A percentile compares a stretch with the other conserved stretches of the same genome.
These are phyloP conservation scores for Cafeteria roenbergensis DNA, from an alignment of 108 stramenopile species.

Conservation along the genomic window DNA sequence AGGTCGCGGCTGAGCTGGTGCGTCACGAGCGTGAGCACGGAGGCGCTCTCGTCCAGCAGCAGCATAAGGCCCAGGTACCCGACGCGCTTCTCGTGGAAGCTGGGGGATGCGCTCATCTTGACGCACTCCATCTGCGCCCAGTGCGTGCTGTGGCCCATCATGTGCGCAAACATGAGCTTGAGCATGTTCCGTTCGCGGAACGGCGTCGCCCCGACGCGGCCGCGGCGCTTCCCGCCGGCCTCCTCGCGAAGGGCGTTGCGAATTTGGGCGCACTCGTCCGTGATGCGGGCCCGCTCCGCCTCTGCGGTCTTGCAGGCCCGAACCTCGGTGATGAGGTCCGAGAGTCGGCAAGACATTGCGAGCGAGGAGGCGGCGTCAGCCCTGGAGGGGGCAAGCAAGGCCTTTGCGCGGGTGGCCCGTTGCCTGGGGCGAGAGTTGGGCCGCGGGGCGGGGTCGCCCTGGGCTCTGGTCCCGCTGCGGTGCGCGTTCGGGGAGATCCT, in stretches of 20 bases:
- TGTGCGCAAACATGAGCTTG: slow-evolving; percentile 97
- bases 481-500: too few species aligned
- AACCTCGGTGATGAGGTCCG: slow-evolving; percentile 96
- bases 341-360: too few species aligned
- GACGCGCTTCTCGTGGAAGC: slow-evolving; percentile 92
- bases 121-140: slow-evolving; percentile 98
- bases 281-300: slow-evolving; percentile 94
- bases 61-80: slow-evolving; percentile 79
- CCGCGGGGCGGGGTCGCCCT: too few species aligned
- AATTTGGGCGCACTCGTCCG: slow-evolving; percentile 93
- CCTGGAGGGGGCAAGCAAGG: too few species aligned
- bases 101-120: slow-evolving; percentile 89
- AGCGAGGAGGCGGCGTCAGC: too few species aligned
- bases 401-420: too few species aligned
- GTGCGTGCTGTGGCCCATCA: slow-evolving; percentile 98
- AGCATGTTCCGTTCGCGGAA: slow-evolving; percentile 95
- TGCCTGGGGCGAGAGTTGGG: too few species aligned
- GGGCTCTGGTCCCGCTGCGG: too few species aligned
- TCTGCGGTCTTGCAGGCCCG: slow-evolving; percentile 97
- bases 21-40: slow-evolving; percentile 82
- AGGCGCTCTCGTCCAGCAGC: slow-evolving; percentile 83
- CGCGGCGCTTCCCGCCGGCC: slow-evolving; percentile 37
- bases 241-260: slow-evolving; percentile 96
- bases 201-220: slow-evolving; percentile 35
- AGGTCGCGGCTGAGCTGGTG: slow-evolving; percentile 15